Conservation (phyloP, 1,139 yeast genomes). For the Geotrichum europaeum region DNA sequence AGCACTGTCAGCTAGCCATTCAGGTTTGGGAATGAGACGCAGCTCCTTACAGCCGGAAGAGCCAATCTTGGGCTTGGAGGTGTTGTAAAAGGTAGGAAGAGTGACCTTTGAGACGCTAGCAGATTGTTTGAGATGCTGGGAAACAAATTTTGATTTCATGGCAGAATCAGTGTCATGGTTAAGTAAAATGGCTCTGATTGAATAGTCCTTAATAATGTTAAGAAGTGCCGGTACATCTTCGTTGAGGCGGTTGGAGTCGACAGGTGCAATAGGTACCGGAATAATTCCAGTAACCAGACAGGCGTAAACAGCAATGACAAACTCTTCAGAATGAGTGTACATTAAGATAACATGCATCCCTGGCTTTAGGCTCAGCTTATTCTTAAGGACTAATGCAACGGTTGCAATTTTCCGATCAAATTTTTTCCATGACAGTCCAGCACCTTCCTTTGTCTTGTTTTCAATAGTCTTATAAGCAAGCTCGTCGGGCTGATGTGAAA, state of each 20-base stretch:
- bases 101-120: constrained; percentile 40
- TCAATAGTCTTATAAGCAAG: constrained; percentile 67
- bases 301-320: constrained; percentile 74
- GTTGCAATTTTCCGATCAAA: constrained; percentile 74
- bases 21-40: constrained; percentile 41
- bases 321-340: constrained; percentile 87
- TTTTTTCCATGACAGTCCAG: constrained; percentile 75
- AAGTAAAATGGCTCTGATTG: constrained; percentile 65
- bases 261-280: constrained; percentile 73
- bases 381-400: constrained; percentile 53
- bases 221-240: constrained; percentile 73
- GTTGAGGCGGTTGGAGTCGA: constrained; percentile 60
- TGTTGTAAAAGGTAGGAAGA: constrained; percentile 58
- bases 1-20: constrained; percentile 31
- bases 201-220: constrained; percentile 62
- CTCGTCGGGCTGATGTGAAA: constrained; percentile 68
- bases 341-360: constrained; percentile 74
- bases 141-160: constrained; percentile 62
- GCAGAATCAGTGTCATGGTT: constrained; percentile 67
- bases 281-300: constrained; percentile 78
- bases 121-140: constrained; percentile 55
- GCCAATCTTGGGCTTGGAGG: constrained; percentile 59
- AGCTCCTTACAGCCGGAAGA: constrained; percentile 43
- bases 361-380: constrained; percentile 46
- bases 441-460: constrained; percentile 40